Evolutionary conservation across 306 rosid genomes (phyloP), one percentile per base, ranked within the genome.

Genomic region (Senna tora): DNA sequence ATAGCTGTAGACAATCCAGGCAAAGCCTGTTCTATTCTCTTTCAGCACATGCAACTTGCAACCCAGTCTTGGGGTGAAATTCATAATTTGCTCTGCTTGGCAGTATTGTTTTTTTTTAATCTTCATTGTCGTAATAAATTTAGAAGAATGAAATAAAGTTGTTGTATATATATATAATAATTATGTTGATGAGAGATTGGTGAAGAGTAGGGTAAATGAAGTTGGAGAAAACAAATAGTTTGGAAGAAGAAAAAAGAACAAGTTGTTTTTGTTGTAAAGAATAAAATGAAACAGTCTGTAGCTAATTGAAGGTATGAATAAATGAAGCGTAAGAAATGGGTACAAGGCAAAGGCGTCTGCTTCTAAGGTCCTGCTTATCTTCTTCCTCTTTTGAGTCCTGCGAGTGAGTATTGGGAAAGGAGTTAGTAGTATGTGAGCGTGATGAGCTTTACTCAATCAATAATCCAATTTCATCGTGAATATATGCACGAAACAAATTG

Each of bases 321-420:
- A 19, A 81, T 45, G 87, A 85, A 34, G 85, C 87, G 53, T 70
- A 83, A 52, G 90, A 85, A 69, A 66, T 55, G 20, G 93, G 93
- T 41, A 85, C 83, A 43, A 88, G 88, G 77, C 93, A 83, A 33
- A 88, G 71, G 69, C 90, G 90, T 74, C 85, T 79, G 74, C 90
- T 88, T 76, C 75, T 74, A 28, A 88, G 90, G 39, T 83, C 85
- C 64, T 57, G 47, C 79, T 60, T 75, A 15, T 7, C 65, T 65
- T 84, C 83, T 30, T 67, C 78, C 41, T 41, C 67, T 36, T 32
- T 67, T 10, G 77, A 70, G 65, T 69, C 78, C 85, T 82, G 86
- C 22, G 74, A n/a, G n/a, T n/a, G n/a, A n/a, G n/a, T 55, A 52
- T 74, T 60, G 51, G 30, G 67, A 73, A 71, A 36, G n/a, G n/a